Base-by-base conservation (phyloP, 2,329 filamentous ascomycete genomes). In the Colletotrichum spinosum region DNA sequence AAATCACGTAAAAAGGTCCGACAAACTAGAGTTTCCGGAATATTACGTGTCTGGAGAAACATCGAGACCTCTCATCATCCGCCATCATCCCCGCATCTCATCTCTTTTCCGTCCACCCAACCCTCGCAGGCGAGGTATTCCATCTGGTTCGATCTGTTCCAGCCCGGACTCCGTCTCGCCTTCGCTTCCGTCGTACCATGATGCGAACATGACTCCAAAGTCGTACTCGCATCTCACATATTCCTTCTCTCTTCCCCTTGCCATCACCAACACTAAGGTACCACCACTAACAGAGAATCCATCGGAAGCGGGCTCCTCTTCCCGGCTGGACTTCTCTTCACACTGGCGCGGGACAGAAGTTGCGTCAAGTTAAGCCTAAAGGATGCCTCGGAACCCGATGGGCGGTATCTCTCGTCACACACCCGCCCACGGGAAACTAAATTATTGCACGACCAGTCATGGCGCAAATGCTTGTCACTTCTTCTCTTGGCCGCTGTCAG, bases 1-100 rank as follows among this genome's bases (percentile, higher is more conserved):
- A 25, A 25, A 25, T 25, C 25, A 25, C 25, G 25, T 25, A 25
- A 25, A 25, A 25, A 25, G 25, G 25, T 41, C 42, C 54, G 42
- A 56, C 42, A 56, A 49, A 41, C 54, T 49, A 56, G 44, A 49
- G 54, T 56, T 56, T 49, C 44, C 54, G 54, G 34, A 56, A 48
- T 11, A 56, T 48, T 56, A 33, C 10, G n/a, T 17, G 9, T 44
- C 38, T 46, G 38, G 38, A 41, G 38, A 41, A 41, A 13, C 38
- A 44, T 50, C 42, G 12, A 58, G 42, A 17, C 46, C 37, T 11
- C 44, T 37, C 17, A 38, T 46, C 38, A 25, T 58, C 55, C 12
- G 35, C 25, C 44, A 15, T 46, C 9, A 15, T 17, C 55, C 45
- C 37, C 46, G 12, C 25, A 13, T 37, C 37, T 44, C 38, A n/a